phyloP scores from a whole-genome alignment of 2,329 filamentous ascomycete genomes.

The Exophiala sp. region DNA sequence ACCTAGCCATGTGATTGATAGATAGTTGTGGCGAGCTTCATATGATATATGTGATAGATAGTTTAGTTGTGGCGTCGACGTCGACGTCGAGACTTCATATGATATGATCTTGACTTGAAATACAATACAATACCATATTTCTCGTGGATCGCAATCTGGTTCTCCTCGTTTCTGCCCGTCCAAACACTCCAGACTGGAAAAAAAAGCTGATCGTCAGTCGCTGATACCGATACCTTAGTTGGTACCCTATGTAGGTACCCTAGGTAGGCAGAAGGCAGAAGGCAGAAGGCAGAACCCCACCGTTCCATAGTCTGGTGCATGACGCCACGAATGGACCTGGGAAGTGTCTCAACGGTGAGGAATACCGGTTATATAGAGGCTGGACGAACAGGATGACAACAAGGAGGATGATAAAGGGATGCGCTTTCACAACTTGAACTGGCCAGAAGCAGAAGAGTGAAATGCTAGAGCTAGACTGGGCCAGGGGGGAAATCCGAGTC shows the following conservation, averaged over 20 bases:
- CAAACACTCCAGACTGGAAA: slow-evolving; percentile 33
- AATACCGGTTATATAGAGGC: slow-evolving; percentile 43
- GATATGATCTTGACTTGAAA: no score
- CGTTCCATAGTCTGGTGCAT: slow-evolving; percentile 39
- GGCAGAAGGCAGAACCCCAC: not conserved
- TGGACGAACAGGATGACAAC: slow-evolving; percentile 29
- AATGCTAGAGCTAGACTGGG: no score
- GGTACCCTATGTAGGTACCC: no score
- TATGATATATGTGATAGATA: no score
- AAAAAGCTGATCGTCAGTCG: not conserved
- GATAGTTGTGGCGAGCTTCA: no score
- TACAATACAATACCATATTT: slow-evolving; percentile 34
- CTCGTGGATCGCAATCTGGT: slow-evolving; percentile 36
- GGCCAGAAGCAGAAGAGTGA: no score
- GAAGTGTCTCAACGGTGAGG: slow-evolving; percentile 38
- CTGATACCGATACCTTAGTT: no score
- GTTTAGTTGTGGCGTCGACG: no score
- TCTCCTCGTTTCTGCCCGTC: slow-evolving; percentile 37
- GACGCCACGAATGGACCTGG: slow-evolving; percentile 41
- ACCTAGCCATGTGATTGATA: no score
- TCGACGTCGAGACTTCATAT: no score
- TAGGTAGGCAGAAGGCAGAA: no score
- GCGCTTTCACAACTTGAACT: slow-evolving; percentile 12
- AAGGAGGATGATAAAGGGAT: slow-evolving; percentile 19
- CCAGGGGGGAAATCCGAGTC: no score